Evolutionary conservation across 306 rosid species (phyloP).

Genomic region (Castanopsis chinensis): DNA sequence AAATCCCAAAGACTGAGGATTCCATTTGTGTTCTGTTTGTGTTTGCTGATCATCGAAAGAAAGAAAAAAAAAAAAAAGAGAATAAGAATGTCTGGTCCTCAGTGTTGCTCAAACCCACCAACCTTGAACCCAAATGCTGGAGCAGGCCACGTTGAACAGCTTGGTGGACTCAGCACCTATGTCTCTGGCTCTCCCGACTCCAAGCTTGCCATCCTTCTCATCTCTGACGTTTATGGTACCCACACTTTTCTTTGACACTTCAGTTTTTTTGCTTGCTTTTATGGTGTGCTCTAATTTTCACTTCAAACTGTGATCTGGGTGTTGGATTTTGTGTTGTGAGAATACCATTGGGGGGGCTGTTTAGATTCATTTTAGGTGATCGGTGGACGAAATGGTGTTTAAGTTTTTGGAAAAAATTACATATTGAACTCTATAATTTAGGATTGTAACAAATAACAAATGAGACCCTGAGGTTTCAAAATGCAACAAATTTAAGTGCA

Average conservation of each 20-base stretch:
- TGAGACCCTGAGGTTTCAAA: no score
- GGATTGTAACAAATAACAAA: no score
- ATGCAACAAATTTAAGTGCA: no score
- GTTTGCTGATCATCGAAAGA: background rate
- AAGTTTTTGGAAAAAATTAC: no score
- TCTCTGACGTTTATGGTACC: constrained; percentile 56
- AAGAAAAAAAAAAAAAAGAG: no score
- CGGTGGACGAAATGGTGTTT: no score
- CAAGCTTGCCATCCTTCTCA: constrained; percentile 51
- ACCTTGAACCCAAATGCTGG: constrained; percentile 49
- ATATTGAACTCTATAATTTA: no score
- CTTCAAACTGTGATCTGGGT: background rate
- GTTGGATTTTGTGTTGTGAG: background rate
- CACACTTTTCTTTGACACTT: background rate
- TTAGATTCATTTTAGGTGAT: no score
- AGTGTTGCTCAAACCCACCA: constrained; percentile 78
- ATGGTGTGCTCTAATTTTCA: background rate
- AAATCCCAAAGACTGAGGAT: no score
- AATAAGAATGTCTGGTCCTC: constrained; percentile 49
- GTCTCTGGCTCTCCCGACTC: constrained; percentile 53
- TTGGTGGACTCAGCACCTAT: constrained; percentile 43
- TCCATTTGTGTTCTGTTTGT: no score
- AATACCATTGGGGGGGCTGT: no score
- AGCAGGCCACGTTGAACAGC: constrained; percentile 49
- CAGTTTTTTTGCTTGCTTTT: no score